phyloP scores from a whole-genome alignment of 345 rosid species.

The Schrenkiella parvula region DNA sequence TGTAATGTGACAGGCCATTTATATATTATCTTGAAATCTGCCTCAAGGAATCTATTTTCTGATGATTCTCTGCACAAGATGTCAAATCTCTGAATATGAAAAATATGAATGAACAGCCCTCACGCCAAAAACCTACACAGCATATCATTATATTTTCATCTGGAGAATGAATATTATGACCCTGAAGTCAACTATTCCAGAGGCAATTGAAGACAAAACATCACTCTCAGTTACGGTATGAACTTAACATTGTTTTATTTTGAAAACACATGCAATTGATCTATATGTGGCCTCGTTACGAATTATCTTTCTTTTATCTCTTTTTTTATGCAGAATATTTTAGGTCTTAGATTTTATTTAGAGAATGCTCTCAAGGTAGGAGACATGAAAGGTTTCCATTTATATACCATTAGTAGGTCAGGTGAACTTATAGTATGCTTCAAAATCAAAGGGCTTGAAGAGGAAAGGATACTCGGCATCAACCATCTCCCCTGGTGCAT shows the following conservation, averaged over 20 bases:
- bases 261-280: neutral
- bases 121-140: too few species aligned
- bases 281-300: neutral
- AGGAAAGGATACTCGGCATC: neutral
- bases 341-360: neutral
- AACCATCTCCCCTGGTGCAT: neutral
- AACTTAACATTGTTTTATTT: neutral
- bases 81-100: neutral
- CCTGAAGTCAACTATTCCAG: neutral
- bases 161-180: neutral
- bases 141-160: neutral
- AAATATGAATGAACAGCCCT: too few species aligned
- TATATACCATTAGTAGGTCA: too few species aligned
- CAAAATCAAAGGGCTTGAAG: slow-evolving; percentile 6
- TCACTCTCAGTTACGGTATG: neutral
- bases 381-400: too few species aligned
- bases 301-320: neutral
- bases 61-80: slow-evolving; percentile 11
- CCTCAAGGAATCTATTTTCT: slow-evolving; percentile 3
- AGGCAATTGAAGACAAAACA: slow-evolving; percentile 6
- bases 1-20: neutral
- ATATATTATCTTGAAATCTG: neutral
- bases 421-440: neutral
- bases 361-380: neutral
- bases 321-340: neutral